Base-by-base conservation (phyloP, 768 basidiomycete species). In the Lactarius trivialis region DNA sequence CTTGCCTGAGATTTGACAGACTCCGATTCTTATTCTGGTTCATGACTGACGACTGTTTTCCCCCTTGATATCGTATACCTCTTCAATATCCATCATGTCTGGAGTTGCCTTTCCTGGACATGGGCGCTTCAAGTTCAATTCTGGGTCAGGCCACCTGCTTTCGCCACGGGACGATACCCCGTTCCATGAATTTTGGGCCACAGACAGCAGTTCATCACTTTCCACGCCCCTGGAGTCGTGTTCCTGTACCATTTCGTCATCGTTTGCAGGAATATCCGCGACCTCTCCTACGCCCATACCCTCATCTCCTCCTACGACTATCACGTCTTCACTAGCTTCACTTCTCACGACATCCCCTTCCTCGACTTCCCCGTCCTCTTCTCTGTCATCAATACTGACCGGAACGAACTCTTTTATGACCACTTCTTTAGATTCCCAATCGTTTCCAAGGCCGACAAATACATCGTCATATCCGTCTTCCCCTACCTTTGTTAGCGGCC, bases 401-500 rank as follows among this genome's bases (percentile, higher is more conserved):
- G 33, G 0, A 26, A 64, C 60, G 60, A 37, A 61, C 50, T 33
- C 61, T 50, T 57, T 65, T 57, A 65, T 54, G 60, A 63, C 50
- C 19, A 37, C 34, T 14, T 3, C 60, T 57, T 33, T 48, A 37
- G 34, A 60, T 30, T 50, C 68, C 37, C n/a, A 7, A 21, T 48
- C 51, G 2, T 63, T 30, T 41, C 17, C 50, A 21, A 28, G 32
- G 14, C 48, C 55, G 26, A 63, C 68, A 30, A 48, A 61, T 19
- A 50, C 55, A 36, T 50, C 49, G n/a, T 36, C 56, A 12, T 39
- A 24, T 60, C 66, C 15, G 55, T 63, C 51, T 61, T 67, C 49
- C 61, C 61, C 58, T 49, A 67, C 50, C 61, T 53, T 43, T 63
- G 69, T 15, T 56, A 65, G 17, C 37, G 65, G 54, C 14, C 57